phyloP scores from a whole-genome alignment of 257 asterid genomes.

The Solanum bulbocastanum region DNA sequence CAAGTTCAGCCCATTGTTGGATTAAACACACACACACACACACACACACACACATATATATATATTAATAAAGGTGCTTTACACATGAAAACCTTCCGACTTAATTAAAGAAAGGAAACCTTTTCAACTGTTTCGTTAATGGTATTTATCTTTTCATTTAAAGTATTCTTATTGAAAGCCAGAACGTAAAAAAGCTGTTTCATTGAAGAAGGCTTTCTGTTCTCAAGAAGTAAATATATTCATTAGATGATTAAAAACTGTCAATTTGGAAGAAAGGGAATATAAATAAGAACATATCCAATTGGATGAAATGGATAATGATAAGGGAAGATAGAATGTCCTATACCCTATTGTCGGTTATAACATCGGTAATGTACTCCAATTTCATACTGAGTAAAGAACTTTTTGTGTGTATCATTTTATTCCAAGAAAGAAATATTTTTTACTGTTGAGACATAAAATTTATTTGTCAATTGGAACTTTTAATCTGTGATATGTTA shows the following conservation, averaged over 20 bases:
- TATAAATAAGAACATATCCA: neutral
- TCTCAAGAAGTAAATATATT: neutral
- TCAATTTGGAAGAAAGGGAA: neutral
- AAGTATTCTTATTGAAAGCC: neutral
- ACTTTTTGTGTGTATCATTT: neutral
- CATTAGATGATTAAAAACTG: neutral
- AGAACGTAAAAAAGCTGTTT: neutral
- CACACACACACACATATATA: rapidly evolving
- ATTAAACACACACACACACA: neutral
- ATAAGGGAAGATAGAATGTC: neutral
- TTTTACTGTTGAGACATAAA: neutral
- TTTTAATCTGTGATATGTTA: neutral
- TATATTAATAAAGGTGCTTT: neutral
- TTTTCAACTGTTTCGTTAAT: neutral
- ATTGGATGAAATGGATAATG: neutral
- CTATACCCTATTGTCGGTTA: neutral
- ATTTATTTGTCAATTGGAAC: neutral
- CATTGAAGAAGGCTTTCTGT: neutral
- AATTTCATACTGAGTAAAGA: neutral
- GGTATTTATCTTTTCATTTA: neutral
- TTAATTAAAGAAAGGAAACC: neutral
- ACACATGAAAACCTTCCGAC: neutral
- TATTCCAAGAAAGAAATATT: neutral
- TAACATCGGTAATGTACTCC: neutral
- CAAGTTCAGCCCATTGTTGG: neutral